Percentiles rank a stretch among this genome's conserved stretches.
Conservation (phyloP, 1,139 yeast genomes). For the Kodamaea arcana region DNA sequence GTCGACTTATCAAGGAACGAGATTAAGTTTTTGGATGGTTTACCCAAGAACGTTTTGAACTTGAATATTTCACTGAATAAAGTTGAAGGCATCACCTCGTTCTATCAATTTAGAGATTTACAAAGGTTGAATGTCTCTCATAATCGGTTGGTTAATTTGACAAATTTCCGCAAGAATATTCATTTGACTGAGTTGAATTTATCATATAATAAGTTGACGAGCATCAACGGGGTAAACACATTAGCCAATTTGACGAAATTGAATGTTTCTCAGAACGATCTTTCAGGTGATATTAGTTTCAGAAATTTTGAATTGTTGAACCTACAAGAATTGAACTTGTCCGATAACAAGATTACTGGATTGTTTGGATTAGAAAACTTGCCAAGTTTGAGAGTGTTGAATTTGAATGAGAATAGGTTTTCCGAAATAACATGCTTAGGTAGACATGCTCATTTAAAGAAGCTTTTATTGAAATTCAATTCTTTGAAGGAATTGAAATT, state of each 20-base stretch:
- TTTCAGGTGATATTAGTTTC: slow-evolving; percentile 39
- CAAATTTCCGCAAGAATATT: slow-evolving; percentile 28
- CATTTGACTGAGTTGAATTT: slow-evolving; percentile 36
- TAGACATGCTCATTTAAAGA: slow-evolving; percentile 34
- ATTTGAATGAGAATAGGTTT: slow-evolving; percentile 42
- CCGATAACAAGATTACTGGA: slow-evolving; percentile 35
- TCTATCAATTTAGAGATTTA: slow-evolving; percentile 35
- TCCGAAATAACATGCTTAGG: slow-evolving; percentile 18
- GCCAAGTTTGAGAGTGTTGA: slow-evolving; percentile 34
- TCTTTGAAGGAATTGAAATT: slow-evolving; percentile 29
- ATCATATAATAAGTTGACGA: slow-evolving; percentile 28
- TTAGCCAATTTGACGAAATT: slow-evolving; percentile 39
- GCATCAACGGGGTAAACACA: slow-evolving; percentile 35
- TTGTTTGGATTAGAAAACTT: slow-evolving; percentile 35
- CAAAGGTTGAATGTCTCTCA: slow-evolving; percentile 40
- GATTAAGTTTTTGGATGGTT: slow-evolving; percentile 44
- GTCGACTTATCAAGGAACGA: slow-evolving; percentile 41
- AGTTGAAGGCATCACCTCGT: slow-evolving; percentile 41
- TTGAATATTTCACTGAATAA: slow-evolving; percentile 36
- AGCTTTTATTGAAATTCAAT: slow-evolving; percentile 42
- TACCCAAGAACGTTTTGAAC: slow-evolving; percentile 37
- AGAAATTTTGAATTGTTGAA: slow-evolving; percentile 29
- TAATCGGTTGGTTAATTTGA: slow-evolving; percentile 34
- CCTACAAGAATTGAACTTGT: slow-evolving; percentile 43
- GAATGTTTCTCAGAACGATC: slow-evolving; percentile 40